phyloP scores from a whole-genome alignment of 208 protist genomes.

The Cochliopodium minus region DNA sequence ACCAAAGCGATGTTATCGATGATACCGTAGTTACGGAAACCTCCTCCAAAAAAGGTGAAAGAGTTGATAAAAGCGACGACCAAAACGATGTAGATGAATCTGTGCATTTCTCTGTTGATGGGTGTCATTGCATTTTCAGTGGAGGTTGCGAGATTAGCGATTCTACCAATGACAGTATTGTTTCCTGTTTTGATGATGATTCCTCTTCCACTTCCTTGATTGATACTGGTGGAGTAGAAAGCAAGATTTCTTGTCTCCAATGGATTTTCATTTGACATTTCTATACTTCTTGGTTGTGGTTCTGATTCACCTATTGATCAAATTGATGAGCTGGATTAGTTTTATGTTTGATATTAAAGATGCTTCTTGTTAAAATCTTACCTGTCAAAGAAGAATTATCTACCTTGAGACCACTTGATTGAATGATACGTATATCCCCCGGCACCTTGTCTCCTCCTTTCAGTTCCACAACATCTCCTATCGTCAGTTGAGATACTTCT shows the following conservation, averaged over 20 bases:
- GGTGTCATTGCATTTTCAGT: conserved; percentile 19
- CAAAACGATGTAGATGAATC: conserved; percentile 28
- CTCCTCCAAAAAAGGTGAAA: conserved; percentile 14
- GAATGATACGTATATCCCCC: conserved; percentile 48
- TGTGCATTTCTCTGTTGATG: conserved; percentile 38
- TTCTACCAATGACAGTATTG: not conserved
- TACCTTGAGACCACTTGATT: conserved; percentile 32
- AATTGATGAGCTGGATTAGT: too few relatives aligned
- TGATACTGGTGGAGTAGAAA: conserved; percentile 29
- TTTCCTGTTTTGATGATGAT: not conserved
- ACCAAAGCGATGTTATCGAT: conserved; percentile 22
- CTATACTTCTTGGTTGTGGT: conserved; percentile 23
- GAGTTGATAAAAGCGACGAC: conserved; percentile 25
- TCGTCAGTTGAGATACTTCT: too few relatives aligned
- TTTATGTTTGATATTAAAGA: not conserved
- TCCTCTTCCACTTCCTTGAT: not conserved
- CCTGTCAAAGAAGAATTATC: conserved; percentile 46
- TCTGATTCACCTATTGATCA: conserved; percentile 50
- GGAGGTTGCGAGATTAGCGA: not conserved
- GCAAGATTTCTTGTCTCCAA: conserved; percentile 35
- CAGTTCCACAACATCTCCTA: conserved; percentile 52
- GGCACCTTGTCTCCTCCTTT: conserved; percentile 45
- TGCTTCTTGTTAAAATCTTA: too few relatives aligned
- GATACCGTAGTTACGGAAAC: conserved; percentile 19
- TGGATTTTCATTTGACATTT: conserved; percentile 27